These are phyloP conservation scores for Fusarium sororula DNA, from an alignment of 2,329 filamentous ascomycete species.

Conservation along the genomic window DNA sequence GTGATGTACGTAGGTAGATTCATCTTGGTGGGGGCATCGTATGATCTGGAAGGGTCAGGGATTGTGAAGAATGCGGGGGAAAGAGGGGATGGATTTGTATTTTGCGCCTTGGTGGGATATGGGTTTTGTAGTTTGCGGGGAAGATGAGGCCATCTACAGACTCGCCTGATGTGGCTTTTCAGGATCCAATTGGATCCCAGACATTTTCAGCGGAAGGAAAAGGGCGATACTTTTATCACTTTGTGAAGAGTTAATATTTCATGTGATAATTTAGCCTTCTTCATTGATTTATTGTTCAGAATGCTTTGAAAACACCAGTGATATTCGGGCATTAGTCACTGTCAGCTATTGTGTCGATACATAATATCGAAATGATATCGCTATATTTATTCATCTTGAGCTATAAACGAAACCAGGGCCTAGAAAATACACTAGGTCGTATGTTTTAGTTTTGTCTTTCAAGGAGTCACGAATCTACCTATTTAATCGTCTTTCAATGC, in stretches of 20 bases:
- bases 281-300: neutral
- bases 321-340: neutral
- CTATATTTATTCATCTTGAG: neutral
- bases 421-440: neutral
- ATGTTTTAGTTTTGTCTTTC: neutral
- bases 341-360: neutral
- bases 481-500: neutral
- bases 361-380: neutral
- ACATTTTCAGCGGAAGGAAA: neutral
- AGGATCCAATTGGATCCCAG: neutral
- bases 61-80: neutral
- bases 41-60: neutral
- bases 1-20: neutral
- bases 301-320: too few relatives aligned
- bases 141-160: conserved; percentile 8
- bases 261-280: neutral
- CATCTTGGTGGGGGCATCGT: neutral
- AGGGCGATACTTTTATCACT: neutral
- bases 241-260: neutral
- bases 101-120: neutral
- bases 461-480: neutral
- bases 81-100: neutral
- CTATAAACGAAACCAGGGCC: too few relatives aligned
- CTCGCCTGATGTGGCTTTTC: neutral
- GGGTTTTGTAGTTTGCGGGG: neutral